These are phyloP conservation scores for Phytophthora sp. DNA, from an alignment of 352 stramenopile species.

Conservation along the genomic window DNA sequence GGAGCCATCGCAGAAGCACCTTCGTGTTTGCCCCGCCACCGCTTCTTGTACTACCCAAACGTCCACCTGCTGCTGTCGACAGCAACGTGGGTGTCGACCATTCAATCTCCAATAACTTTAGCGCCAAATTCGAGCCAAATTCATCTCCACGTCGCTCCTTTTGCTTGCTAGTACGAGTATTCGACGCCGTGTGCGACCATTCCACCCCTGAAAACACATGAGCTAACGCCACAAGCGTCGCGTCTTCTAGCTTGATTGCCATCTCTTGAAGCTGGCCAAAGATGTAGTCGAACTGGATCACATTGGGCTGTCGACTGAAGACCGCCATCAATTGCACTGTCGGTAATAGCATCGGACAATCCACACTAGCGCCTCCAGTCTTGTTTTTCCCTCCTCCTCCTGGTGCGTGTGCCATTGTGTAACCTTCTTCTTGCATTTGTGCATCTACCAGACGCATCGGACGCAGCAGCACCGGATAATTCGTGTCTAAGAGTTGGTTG, in stretches of 20 bases:
- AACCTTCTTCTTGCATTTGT: slow-evolving; percentile 71
- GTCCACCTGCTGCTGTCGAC: slow-evolving; percentile 38
- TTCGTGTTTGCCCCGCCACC: slow-evolving; percentile 67
- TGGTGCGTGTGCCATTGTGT: slow-evolving; percentile 31
- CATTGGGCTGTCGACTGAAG: slow-evolving; percentile 60
- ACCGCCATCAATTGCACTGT: slow-evolving; percentile 87
- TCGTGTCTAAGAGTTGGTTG: slow-evolving; percentile 86
- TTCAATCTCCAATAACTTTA: slow-evolving; percentile 61
- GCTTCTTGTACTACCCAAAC: slow-evolving; percentile 35
- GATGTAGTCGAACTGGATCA: slow-evolving; percentile 88
- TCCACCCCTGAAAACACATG: slow-evolving; percentile 79
- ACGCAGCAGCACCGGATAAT: slow-evolving; percentile 80
- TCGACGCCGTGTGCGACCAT: slow-evolving; percentile 50
- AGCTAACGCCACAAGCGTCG: slow-evolving; percentile 73
- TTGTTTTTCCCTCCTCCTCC: slow-evolving; percentile 24
- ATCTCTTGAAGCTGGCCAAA: slow-evolving; percentile 87
- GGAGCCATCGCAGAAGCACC: slow-evolving; percentile 76
- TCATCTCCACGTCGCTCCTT: slow-evolving; percentile 22
- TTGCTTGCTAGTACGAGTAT: slow-evolving; percentile 33
- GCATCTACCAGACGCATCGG: slow-evolving; percentile 72
- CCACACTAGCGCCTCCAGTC: slow-evolving; percentile 7
- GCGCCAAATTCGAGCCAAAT: slow-evolving; percentile 56
- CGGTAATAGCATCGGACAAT: slow-evolving; percentile 58
- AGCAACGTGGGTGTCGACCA: slow-evolving; percentile 59
- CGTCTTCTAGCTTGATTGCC: slow-evolving; percentile 88